Base-by-base conservation (phyloP, 495 filamentous ascomycete genomes). In the Hypoxylon cercidicola region DNA sequence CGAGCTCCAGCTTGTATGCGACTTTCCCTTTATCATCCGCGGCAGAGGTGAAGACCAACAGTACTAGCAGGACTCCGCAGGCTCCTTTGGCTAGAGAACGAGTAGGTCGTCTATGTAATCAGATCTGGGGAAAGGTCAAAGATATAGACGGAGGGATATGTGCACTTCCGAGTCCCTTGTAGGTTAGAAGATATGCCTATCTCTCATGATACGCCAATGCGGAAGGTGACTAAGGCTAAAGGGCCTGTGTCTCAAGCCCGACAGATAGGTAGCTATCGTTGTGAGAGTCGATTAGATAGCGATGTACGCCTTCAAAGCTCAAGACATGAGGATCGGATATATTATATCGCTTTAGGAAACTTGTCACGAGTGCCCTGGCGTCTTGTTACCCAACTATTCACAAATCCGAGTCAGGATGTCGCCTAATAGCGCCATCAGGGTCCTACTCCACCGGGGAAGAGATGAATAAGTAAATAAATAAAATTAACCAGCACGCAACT, bases 381-480 rank as follows among this genome's bases (percentile, higher is more conserved):
- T 51, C 46, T 37, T 60, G 60, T 68, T 68, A 68, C 65, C 45
- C 64, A 68, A 68, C 62, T 49, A 62, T 52, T 55, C 47, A 59
- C 58, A 57, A 68, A 62, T 51, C 48, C 40, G 34, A 62, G 34
- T 60, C 55, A 68, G 55, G 52, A 68, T 68, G 60, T 60, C 60
- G 65, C 64, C 50, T 63, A 68, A 62, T 68, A 60, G 30, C 65
- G 60, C 65, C 60, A 68, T 68, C 55, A 47, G 30, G 58, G 64
- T 58, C 34, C 15, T 16, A 43, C 9, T 25, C 15, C 60, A 18
- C 60, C 64, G 12, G 16, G 8, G 37, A 25, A 51, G 15, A 13
- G 35, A 37, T 23, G 50, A 13, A 50, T n/a, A 50, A 32, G 30
- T 32, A 32, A 32, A 32, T 32, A 32, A 32, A 32, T 32, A 32